These are phyloP conservation scores for Exophiala lecanii-corni DNA, from an alignment of 2,329 filamentous ascomycete species.

Conservation along the genomic window DNA sequence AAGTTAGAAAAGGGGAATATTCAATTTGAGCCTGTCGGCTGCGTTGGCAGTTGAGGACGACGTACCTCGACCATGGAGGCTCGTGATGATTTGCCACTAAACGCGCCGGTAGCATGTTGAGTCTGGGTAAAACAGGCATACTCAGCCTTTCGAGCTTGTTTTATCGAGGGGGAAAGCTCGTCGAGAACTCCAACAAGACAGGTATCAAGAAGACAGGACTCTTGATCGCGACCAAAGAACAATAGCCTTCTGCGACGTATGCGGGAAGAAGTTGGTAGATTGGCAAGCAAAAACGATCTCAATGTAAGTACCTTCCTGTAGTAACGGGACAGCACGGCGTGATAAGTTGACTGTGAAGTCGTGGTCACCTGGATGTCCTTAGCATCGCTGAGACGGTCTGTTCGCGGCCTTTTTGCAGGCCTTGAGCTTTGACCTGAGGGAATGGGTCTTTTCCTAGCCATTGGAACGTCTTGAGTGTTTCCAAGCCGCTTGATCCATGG, in stretches of 20 bases:
- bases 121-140: slow-evolving; percentile 61
- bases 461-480: no score
- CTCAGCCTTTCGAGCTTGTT: slow-evolving; percentile 46
- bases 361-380: not conserved
- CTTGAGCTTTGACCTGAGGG: slow-evolving; percentile 2
- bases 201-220: slow-evolving; percentile 62
- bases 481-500: no score
- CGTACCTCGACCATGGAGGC: slow-evolving; percentile 62
- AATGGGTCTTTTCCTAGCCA: slow-evolving; percentile 26
- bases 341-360: slow-evolving; percentile 6
- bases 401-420: slow-evolving; percentile 12
- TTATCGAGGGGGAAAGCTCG: slow-evolving; percentile 29
- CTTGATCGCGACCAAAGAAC: slow-evolving; percentile 37
- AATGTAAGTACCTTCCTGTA: slow-evolving; percentile 24
- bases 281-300: slow-evolving; percentile 20
- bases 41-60: slow-evolving; percentile 5
- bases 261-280: slow-evolving; percentile 28
- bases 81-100: slow-evolving; percentile 35
- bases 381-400: no score
- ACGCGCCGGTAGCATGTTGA: slow-evolving; percentile 38
- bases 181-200: slow-evolving; percentile 59
- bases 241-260: slow-evolving; percentile 55
- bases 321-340: slow-evolving; percentile 21
- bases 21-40: not conserved
- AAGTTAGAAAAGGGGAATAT: not conserved